Evolutionary conservation across 2,329 filamentous ascomycete genomes (phyloP).

Genomic region (Cordyceps cicadae): DNA sequence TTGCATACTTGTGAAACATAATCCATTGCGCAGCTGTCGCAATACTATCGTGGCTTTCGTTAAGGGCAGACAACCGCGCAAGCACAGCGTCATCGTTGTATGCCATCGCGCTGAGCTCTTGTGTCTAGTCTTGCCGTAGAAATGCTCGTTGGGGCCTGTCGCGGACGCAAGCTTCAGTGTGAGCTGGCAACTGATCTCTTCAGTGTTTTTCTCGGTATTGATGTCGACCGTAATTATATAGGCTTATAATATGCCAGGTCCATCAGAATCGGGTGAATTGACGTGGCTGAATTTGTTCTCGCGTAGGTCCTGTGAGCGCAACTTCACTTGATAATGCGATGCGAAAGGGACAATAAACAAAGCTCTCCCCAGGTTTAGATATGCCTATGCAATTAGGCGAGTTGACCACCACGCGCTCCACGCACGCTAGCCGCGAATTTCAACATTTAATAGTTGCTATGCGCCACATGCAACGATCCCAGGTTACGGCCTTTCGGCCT

Average conservation of each 20-base stretch:
- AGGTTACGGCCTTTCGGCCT: too few relatives aligned
- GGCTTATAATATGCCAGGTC: neutral
- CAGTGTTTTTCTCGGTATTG: neutral
- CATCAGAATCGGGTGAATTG: neutral
- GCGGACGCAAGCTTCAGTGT: neutral
- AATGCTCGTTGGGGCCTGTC: neutral
- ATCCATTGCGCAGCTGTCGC: conserved; percentile 97
- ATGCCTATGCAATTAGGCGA: conserved; percentile 9
- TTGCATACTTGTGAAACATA: conserved; percentile 85
- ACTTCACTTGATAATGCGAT: neutral
- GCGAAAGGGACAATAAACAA: neutral
- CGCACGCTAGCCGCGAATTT: neutral
- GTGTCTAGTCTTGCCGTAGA: conserved; percentile 15
- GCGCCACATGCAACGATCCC: too few relatives aligned
- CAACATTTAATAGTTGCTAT: neutral
- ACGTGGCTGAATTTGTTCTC: neutral
- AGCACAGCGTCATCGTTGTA: conserved; percentile 94
- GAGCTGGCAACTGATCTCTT: neutral
- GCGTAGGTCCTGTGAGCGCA: neutral
- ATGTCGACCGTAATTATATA: neutral
- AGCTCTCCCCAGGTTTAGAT: neutral
- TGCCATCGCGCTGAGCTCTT: conserved; percentile 53
- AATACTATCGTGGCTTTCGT: conserved; percentile 97
- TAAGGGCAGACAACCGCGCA: conserved; percentile 88
- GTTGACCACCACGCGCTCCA: neutral